These are phyloP conservation scores for Angophora floribunda DNA, from an alignment of 345 rosid species.

Conservation along the genomic window DNA sequence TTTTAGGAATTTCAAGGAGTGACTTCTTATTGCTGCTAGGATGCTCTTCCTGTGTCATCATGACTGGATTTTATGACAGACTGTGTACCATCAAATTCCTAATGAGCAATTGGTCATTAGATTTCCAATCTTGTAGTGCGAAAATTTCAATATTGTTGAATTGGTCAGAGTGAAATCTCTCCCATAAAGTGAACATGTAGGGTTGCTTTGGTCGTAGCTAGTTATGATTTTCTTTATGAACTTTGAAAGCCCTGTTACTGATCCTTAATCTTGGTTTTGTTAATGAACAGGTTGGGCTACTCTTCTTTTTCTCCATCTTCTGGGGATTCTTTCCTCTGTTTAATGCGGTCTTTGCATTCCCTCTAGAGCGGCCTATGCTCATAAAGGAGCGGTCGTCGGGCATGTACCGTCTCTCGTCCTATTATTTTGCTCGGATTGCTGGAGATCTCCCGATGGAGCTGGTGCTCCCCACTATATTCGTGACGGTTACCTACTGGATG, in stretches of 20 bases:
- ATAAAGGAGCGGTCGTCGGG: constrained; percentile 81
- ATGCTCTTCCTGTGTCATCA: neutral
- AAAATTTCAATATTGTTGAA: neutral
- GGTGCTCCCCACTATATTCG: constrained; percentile 72
- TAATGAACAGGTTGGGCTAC: constrained; percentile 59
- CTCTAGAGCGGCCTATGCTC: constrained; percentile 85
- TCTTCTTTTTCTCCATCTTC: constrained; percentile 86
- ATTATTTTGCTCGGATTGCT: constrained; percentile 56
- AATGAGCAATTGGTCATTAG: neutral
- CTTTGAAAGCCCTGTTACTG: neutral
- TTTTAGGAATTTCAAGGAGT: neutral
- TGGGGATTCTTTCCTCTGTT: constrained; percentile 92
- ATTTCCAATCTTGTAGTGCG: neutral
- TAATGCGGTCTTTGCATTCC: constrained; percentile 78
- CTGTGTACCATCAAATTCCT: neutral
- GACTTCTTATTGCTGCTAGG: neutral
- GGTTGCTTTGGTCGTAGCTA: neutral
- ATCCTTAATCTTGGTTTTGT: neutral
- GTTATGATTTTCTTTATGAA: neutral
- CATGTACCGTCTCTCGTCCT: constrained; percentile 87
- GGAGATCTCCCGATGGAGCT: constrained; percentile 99
- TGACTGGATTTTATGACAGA: neutral
- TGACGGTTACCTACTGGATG: constrained; percentile 85
- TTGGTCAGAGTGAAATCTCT: neutral
- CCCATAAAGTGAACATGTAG: neutral